A percentile compares a stretch with the other conserved stretches of the same genome.
Evolutionary conservation across 2,329 filamentous ascomycete genomes (phyloP).

Genomic region (Hypoxylon sp.): DNA sequence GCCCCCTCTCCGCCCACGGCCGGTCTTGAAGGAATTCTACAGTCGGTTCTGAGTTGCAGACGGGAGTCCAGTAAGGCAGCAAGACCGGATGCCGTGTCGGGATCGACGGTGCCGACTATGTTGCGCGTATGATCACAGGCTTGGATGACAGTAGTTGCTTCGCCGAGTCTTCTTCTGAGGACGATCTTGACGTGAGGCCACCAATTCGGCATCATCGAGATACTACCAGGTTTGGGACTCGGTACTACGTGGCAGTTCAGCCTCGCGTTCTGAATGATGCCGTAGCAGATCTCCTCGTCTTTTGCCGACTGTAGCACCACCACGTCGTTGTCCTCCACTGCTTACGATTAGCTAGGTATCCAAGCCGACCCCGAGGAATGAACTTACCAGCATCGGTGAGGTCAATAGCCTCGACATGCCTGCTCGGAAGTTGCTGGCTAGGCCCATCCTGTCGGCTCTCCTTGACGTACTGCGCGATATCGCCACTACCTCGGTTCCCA

Average conservation of each 20-base stretch:
- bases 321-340: conserved; percentile 64
- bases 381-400: conserved; percentile 59
- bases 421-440: conserved; percentile 30
- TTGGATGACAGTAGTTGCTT: conserved; percentile 68
- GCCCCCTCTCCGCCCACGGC: conserved; percentile 69
- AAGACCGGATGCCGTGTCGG: conserved; percentile 70
- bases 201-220: conserved; percentile 64
- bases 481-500: conserved; percentile 59
- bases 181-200: conserved; percentile 80
- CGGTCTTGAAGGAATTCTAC: conserved; percentile 72
- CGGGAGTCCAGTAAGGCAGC: conserved; percentile 75
- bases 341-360: conserved; percentile 37
- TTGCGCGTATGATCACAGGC: conserved; percentile 75
- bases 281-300: conserved; percentile 80
- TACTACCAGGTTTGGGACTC: conserved; percentile 68
- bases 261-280: conserved; percentile 72
- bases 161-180: conserved; percentile 66
- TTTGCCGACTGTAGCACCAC: conserved; percentile 65
- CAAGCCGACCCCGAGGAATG: conserved; percentile 52
- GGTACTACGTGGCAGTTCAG: conserved; percentile 75
- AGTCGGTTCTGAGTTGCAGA: conserved; percentile 73
- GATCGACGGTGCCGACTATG: conserved; percentile 80
- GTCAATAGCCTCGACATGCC: conserved; percentile 60
- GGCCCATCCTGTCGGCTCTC: conserved; percentile 61
- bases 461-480: conserved; percentile 72